Evolutionary conservation across 73 alveolate species (phyloP).

Genomic region (Paramecium tetraurelia): DNA sequence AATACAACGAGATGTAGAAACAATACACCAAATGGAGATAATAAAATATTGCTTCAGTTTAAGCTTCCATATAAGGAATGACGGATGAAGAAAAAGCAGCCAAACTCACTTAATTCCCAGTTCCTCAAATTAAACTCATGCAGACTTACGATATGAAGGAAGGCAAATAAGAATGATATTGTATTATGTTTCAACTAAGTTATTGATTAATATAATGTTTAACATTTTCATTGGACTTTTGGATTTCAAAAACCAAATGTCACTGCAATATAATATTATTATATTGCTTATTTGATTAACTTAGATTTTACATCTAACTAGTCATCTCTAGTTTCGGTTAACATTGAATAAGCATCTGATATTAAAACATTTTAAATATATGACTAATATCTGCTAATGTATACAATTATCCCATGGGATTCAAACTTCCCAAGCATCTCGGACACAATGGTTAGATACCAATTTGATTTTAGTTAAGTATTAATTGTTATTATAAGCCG

Average conservation of each 20-base stretch:
- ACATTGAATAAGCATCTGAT: not conserved
- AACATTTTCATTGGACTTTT: not conserved
- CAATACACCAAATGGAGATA: conserved; percentile 36
- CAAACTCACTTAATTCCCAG: not conserved
- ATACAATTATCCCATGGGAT: not conserved
- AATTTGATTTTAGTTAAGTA: not conserved
- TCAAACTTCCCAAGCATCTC: not conserved
- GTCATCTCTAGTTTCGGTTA: not conserved
- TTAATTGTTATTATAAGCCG: not conserved
- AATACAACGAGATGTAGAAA: not conserved
- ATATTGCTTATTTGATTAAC: not conserved
- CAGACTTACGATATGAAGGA: not conserved
- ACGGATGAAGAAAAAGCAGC: conserved; percentile 6
- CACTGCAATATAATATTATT: not conserved
- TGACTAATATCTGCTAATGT: not conserved
- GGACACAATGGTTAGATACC: not conserved
- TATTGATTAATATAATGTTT: not conserved
- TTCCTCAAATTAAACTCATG: conserved; percentile 18
- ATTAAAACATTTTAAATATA: not conserved
- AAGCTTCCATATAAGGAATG: not conserved
- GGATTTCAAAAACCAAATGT: not conserved
- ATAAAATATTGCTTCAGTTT: conserved; percentile 21
- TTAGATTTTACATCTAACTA: not conserved
- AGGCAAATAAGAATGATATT: not conserved
- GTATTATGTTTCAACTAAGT: not conserved